Base-by-base conservation (phyloP, 257 asterid species). In the Solanum chilense region DNA sequence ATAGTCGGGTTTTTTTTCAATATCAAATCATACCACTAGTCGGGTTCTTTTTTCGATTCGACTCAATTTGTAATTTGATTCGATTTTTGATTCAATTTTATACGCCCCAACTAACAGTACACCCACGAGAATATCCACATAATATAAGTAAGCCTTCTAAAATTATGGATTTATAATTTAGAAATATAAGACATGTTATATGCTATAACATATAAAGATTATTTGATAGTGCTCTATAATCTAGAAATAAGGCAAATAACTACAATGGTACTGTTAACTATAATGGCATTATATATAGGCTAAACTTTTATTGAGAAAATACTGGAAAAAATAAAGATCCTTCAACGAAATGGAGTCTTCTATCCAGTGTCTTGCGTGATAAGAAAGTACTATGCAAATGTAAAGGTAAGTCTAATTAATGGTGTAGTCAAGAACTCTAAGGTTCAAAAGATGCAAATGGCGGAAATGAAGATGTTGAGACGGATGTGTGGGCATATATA, bases 31-130 rank as follows among this genome's bases (percentile, higher is more conserved):
- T 1, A 37, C 1, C 39, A 37, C 39, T 37, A 37, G 39, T 0
- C 1, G 7, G 0, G 0, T 35, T 37, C 39, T 37, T 37, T 37
- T 37, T 0, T 37, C 39, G 0, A 37, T 5, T 6, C 39, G 7
- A 37, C 39, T 37, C 39, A 2, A 37, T 37, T 37, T 37, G 7
- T 0, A 6, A 2, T 37, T 37, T 37, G 39, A 37, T 37, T 35
- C 37, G 1, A 35, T 35, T 35, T 35, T 35, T 5, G 1, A 35
- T 35, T 35, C 7, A 6, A 37, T 37, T 37, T 37, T 37, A 6
- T 37, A 37, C 39, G 7, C 7, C 39, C 39, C 7, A 0, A 37
- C 39, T 41, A 41, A 41, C 20, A 56, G 2, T 5, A 56, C 1
- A 56, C 25, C 64, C 64, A 56, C 1, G 12, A 7, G 64, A 56